phyloP scores from a whole-genome alignment of 441 rosid species.

The Adansonia madagascariensis region DNA sequence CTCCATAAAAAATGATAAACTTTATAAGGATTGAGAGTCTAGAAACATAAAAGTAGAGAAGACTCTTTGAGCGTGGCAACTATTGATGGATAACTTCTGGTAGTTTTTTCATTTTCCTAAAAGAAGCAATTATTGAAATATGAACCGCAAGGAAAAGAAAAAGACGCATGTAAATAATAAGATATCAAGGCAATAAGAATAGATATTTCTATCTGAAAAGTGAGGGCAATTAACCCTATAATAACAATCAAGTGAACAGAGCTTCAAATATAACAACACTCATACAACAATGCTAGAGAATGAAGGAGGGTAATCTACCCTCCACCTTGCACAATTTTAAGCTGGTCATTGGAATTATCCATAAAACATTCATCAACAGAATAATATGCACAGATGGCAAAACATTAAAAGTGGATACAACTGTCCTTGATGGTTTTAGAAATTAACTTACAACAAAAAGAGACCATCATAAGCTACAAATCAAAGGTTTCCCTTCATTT shows the following conservation, averaged over 20 bases:
- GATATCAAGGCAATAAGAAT: not conserved
- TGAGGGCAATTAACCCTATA: not conserved
- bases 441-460: no score
- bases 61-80: slow-evolving; percentile 79
- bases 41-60: slow-evolving; percentile 63
- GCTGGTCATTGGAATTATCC: not conserved
- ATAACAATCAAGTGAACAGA: not conserved
- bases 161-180: slow-evolving; percentile 1
- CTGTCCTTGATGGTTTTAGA: not conserved
- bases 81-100: slow-evolving; percentile 52
- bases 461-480: no score
- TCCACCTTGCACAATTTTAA: not conserved
- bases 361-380: not conserved
- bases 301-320: not conserved
- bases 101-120: slow-evolving; percentile 82
- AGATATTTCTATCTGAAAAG: not conserved
- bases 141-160: slow-evolving; percentile 60
- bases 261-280: not conserved
- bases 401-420: not conserved
- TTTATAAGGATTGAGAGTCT: not conserved
- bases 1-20: not conserved
- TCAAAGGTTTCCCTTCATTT: not conserved
- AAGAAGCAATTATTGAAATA: slow-evolving; percentile 63
- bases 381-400: not conserved
- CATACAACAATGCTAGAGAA: not conserved